Percentiles rank a stretch among this genome's conserved stretches.
Conservation (phyloP, 768 basidiomycete genomes). For the Glaciozyma antarctica region DNA sequence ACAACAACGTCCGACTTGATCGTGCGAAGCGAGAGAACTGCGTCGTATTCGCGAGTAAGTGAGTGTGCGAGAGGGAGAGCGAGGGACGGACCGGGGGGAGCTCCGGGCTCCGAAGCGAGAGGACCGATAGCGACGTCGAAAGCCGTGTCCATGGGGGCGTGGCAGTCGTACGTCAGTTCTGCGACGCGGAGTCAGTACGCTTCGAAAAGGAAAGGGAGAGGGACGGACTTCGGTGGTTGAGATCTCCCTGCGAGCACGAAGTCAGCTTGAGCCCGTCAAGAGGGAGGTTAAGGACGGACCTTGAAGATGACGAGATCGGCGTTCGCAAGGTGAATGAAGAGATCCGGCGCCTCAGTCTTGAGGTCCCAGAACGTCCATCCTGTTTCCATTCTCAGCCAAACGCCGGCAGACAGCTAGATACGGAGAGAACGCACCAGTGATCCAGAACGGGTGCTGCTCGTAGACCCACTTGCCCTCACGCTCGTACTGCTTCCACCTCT, state of each 20-base stretch:
- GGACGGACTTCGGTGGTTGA: background rate
- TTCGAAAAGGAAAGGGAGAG: too few species aligned
- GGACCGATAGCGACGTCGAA: constrained; percentile 87
- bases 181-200: constrained; percentile 53
- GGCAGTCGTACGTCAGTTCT: constrained; percentile 46
- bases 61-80: background rate
- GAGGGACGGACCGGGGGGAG: constrained; percentile 62
- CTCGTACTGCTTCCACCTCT: constrained; percentile 91
- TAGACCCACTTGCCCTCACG: constrained; percentile 87
- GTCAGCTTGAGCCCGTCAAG: background rate
- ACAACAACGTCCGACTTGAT: constrained; percentile 91
- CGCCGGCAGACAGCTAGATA: too few species aligned
- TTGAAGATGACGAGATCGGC: constrained; percentile 89
- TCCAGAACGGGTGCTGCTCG: constrained; percentile 86
- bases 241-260: background rate
- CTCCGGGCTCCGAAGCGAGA: constrained; percentile 77
- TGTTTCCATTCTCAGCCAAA: too few species aligned
- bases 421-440: background rate
- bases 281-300: constrained; percentile 48
- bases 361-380: constrained; percentile 44
- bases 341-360: constrained; percentile 70
- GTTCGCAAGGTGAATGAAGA: constrained; percentile 60
- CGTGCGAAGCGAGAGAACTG: constrained; percentile 70
- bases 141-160: constrained; percentile 52
- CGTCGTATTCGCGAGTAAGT: constrained; percentile 37